Evolutionary conservation across 2,329 filamentous ascomycete genomes (phyloP).

Genomic region (Aureobasidium sp.): DNA sequence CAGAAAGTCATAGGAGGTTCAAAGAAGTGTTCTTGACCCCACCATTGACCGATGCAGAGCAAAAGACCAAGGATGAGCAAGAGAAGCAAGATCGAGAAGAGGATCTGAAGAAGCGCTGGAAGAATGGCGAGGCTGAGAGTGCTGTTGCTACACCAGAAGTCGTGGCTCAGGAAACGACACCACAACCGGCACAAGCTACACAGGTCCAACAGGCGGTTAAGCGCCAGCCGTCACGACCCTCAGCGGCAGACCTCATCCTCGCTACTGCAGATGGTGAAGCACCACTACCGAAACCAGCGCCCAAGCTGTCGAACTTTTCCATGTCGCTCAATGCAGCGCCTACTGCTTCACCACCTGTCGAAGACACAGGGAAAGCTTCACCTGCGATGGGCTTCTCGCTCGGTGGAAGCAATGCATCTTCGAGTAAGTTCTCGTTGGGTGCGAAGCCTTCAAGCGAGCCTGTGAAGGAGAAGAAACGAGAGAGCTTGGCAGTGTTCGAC

Average conservation of each 20-base stretch:
- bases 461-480: conserved; percentile 54
- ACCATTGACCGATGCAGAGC: conserved; percentile 41
- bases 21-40: conserved; percentile 63
- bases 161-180: conserved; percentile 9
- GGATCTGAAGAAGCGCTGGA: conserved; percentile 45
- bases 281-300: conserved; percentile 15
- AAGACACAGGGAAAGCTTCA: conserved; percentile 15
- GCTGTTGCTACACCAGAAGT: conserved; percentile 21
- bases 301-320: conserved; percentile 20
- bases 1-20: conserved; percentile 64
- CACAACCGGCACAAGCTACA: conserved; percentile 15
- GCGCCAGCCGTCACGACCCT: conserved; percentile 25
- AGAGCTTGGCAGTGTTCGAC: conserved; percentile 75
- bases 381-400: conserved; percentile 22
- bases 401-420: background rate
- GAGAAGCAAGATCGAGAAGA: conserved; percentile 26
- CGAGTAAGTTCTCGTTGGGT: background rate
- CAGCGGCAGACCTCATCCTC: conserved; percentile 18
- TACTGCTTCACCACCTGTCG: background rate
- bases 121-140: conserved; percentile 27
- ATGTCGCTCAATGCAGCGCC: conserved; percentile 11
- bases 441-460: background rate
- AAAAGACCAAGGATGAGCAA: conserved; percentile 33
- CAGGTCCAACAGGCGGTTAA: conserved; percentile 33
- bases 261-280: conserved; percentile 8